Conservation (phyloP, 2,329 filamentous ascomycete species). For the Pestalotiopsis sp. region DNA sequence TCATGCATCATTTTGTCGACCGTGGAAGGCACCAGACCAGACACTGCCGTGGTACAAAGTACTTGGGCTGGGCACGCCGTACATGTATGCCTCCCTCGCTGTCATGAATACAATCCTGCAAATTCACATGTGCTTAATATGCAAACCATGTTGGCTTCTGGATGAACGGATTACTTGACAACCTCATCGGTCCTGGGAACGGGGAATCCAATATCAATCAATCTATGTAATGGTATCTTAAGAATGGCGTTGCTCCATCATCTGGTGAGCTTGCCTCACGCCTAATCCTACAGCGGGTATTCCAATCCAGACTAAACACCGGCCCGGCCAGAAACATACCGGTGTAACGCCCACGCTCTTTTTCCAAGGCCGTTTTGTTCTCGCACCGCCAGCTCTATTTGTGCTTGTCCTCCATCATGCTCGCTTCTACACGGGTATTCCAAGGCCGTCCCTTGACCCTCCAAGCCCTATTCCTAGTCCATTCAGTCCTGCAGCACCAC, state of each 20-base stretch:
- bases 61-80: too few relatives aligned
- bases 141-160: too few relatives aligned
- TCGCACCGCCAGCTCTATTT: neutral
- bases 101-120: too few relatives aligned
- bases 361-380: neutral
- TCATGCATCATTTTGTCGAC: too few relatives aligned
- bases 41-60: too few relatives aligned
- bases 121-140: too few relatives aligned
- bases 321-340: neutral
- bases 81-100: too few relatives aligned
- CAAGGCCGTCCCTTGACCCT: constrained; percentile 26
- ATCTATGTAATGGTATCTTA: neutral
- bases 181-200: neutral
- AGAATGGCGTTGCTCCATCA: neutral
- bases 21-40: too few relatives aligned
- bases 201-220: neutral
- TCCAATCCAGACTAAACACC: neutral
- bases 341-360: neutral
- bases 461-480: constrained; percentile 13
- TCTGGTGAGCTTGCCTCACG: neutral
- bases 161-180: too few relatives aligned
- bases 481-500: constrained; percentile 1
- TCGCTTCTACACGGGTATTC: constrained; percentile 23
- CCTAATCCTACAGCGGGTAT: neutral
- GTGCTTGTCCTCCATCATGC: too few relatives aligned